Evolutionary conservation across 345 rosid genomes (phyloP).

Genomic region (Brassica cretica): DNA sequence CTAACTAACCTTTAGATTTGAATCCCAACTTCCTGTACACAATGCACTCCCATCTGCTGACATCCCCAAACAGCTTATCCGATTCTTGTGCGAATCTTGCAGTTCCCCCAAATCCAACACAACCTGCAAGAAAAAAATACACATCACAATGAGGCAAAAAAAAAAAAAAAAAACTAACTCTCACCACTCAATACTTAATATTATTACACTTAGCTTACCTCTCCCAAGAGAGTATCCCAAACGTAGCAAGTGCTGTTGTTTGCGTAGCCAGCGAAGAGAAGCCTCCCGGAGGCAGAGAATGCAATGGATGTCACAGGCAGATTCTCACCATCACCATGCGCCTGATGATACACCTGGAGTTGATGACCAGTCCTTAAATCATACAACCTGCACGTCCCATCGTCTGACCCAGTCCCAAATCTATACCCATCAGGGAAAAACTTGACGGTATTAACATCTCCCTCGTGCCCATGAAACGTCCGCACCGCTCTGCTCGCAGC

Average conservation of each 20-base stretch:
- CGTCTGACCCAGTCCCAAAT: constrained; percentile 95
- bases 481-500: constrained; percentile 92
- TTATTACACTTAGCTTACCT: constrained; percentile 50
- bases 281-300: constrained; percentile 95
- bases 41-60: constrained; percentile 98
- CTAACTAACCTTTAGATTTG: constrained; percentile 85
- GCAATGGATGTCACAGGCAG: constrained; percentile 76
- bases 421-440: constrained; percentile 96
- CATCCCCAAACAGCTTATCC: constrained; percentile 89
- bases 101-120: constrained; percentile 76
- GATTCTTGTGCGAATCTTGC: constrained; percentile 70
- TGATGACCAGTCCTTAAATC: constrained; percentile 95
- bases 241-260: constrained; percentile 69
- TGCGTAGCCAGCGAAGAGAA: constrained; percentile 82
- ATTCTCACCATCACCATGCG: constrained; percentile 50
- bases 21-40: constrained; percentile 98
- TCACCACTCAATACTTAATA: constrained; percentile 9
- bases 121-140: constrained; percentile 47
- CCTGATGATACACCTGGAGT: constrained; percentile 84
- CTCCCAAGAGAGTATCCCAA: constrained; percentile 93
- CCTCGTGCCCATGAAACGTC: constrained; percentile 86
- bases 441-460: constrained; percentile 52
- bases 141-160: neutral
- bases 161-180: neutral
- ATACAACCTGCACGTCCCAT: constrained; percentile 93